These are phyloP conservation scores for Porphyra umbilicalis DNA, from an alignment of 31 red algal species.

Conservation along the genomic window DNA sequence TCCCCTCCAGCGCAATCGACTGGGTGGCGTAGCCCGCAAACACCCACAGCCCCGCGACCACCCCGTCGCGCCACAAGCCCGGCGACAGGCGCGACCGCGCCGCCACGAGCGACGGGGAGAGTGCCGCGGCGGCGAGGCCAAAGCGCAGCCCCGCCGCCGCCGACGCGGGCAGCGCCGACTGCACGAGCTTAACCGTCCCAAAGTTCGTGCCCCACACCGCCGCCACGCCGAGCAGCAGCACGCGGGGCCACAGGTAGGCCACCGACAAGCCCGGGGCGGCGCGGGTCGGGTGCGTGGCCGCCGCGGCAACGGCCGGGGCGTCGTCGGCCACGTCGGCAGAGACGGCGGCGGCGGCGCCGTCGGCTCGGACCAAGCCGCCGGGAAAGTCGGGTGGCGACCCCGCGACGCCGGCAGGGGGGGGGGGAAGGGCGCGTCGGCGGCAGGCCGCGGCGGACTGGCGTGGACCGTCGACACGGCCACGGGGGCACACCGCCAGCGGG, in stretches of 20 bases:
- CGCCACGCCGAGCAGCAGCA: conserved; percentile 46
- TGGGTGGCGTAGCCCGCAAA: conserved; percentile 60
- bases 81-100: background rate
- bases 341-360: background rate
- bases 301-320: no score
- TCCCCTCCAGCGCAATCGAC: conserved; percentile 25
- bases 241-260: conserved; percentile 54
- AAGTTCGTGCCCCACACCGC: conserved; percentile 83
- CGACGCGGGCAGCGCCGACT: conserved; percentile 21
- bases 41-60: conserved; percentile 18
- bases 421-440: no score
- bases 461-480: no score
- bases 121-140: conserved; percentile 35
- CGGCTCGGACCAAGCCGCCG: background rate
- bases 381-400: background rate
- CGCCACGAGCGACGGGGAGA: conserved; percentile 9
- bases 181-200: conserved; percentile 60
- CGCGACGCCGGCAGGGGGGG: no score
- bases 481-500: no score
- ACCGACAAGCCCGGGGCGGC: background rate
- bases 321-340: no score
- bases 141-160: conserved; percentile 47
- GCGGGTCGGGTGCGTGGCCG: background rate
- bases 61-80: conserved; percentile 1
- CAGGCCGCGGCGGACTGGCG: no score